phyloP scores from a whole-genome alignment of 2,329 filamentous ascomycete species.

The Pseudopyrenochaeta lycopersici region DNA sequence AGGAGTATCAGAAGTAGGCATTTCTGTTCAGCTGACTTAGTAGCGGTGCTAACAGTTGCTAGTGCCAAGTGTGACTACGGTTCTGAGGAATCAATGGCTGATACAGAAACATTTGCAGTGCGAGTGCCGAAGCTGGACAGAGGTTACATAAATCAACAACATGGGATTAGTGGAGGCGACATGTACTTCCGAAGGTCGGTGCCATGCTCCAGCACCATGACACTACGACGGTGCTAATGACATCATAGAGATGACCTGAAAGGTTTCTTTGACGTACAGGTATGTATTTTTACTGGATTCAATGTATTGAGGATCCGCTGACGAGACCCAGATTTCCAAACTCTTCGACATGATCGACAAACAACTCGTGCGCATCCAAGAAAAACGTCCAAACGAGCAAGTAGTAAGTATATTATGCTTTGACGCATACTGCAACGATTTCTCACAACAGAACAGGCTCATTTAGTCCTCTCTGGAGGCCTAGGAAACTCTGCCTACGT shows the following conservation, averaged over 20 bases:
- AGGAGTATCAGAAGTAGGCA: slow-evolving; percentile 42
- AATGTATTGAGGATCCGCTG: neutral
- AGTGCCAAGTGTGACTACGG: slow-evolving; percentile 47
- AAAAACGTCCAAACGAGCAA: slow-evolving; percentile 35
- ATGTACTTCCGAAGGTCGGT: slow-evolving; percentile 19
- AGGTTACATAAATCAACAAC: slow-evolving; percentile 19
- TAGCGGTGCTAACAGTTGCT: slow-evolving; percentile 11
- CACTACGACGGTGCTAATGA: slow-evolving; percentile 10
- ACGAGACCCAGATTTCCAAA: slow-evolving; percentile 20
- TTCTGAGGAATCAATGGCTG: slow-evolving; percentile 32
- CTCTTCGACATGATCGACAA: slow-evolving; percentile 44
- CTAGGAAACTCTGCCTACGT: slow-evolving; percentile 55
- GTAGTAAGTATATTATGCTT: slow-evolving; percentile 27
- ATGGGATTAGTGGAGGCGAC: slow-evolving; percentile 26
- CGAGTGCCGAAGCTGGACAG: slow-evolving; percentile 38
- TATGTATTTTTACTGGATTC: neutral
- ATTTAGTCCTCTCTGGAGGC: slow-evolving; percentile 54
- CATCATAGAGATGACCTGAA: slow-evolving; percentile 27
- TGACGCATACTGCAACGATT: slow-evolving; percentile 22
- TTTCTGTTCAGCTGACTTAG: slow-evolving; percentile 7
- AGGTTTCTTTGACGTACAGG: slow-evolving; percentile 25
- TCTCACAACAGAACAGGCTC: slow-evolving; percentile 14
- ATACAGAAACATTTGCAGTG: slow-evolving; percentile 40
- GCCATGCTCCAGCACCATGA: neutral
- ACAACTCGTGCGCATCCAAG: slow-evolving; percentile 36